Conservation (phyloP, 768 basidiomycete species). For the Tulasnella calospora region DNA sequence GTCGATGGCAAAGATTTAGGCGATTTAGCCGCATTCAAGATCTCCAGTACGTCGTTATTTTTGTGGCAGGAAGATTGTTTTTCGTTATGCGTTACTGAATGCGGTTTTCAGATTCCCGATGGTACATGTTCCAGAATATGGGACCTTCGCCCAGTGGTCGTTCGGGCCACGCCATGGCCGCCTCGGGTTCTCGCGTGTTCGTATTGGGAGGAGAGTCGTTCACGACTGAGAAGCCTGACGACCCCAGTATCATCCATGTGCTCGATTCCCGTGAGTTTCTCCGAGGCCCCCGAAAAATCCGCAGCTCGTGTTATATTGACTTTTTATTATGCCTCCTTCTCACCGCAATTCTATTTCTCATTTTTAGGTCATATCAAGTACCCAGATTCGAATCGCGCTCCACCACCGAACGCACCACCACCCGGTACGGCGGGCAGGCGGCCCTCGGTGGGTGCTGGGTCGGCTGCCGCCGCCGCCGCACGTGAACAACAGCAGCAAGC, state of each 20-base stretch:
- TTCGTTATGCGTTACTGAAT: too few species aligned
- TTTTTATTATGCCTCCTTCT: not conserved
- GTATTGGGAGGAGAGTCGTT: constrained; percentile 94
- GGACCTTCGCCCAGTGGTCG: constrained; percentile 88
- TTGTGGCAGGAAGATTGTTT: too few species aligned
- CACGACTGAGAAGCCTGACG: constrained; percentile 65
- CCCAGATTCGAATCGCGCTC: constrained; percentile 52
- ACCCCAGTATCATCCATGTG: constrained; percentile 77
- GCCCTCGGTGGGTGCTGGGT: not conserved
- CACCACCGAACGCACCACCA: constrained; percentile 20
- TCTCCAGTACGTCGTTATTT: constrained; percentile 84
- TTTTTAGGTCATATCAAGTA: constrained; percentile 87
- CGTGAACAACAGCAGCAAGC: constrained; percentile 8
- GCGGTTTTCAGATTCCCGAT: constrained; percentile 82
- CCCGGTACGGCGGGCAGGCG: constrained; percentile 23
- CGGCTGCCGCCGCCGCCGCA: constrained; percentile 22
- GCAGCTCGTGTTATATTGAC: not conserved
- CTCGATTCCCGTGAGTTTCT: constrained; percentile 82
- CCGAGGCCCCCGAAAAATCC: not conserved
- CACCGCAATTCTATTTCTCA: not conserved
- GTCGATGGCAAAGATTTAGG: constrained; percentile 94
- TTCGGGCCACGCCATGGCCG: constrained; percentile 98
- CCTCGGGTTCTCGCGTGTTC: constrained; percentile 79
- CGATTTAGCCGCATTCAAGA: constrained; percentile 94
- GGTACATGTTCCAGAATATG: constrained; percentile 99